Conservation (phyloP, 163 green algal species). For the Chloroidium sp. region DNA sequence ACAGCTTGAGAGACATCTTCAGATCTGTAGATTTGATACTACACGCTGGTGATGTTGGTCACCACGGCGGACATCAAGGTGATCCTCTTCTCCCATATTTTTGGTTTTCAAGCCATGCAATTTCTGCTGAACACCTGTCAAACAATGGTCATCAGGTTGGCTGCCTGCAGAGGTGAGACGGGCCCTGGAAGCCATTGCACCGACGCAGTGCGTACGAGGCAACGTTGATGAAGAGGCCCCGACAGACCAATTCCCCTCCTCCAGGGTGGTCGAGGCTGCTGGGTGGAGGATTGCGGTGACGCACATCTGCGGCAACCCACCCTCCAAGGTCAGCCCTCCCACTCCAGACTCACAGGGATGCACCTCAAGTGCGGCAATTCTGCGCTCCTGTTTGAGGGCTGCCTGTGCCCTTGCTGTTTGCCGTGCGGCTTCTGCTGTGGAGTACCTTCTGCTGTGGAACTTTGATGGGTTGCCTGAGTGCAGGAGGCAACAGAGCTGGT, state of each 20-base stretch:
- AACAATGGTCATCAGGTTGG: background rate
- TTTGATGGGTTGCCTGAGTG: background rate
- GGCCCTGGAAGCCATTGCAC: conserved; percentile 2
- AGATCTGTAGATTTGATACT: conserved; percentile 13
- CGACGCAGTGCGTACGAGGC: conserved; percentile 19
- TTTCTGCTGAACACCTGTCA: background rate
- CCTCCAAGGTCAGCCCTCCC: background rate
- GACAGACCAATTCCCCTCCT: conserved; percentile 3
- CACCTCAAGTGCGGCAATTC: background rate
- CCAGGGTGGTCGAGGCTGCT: conserved; percentile 8
- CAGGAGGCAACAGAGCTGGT: conserved; percentile 5
- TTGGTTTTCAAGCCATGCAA: background rate
- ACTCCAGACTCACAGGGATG: background rate
- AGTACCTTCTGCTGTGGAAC: background rate
- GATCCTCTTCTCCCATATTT: background rate
- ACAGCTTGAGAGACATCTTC: background rate
- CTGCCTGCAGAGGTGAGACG: conserved; percentile 20
- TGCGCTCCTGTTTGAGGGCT: no score
- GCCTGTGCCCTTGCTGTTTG: no score
- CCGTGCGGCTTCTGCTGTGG: no score
- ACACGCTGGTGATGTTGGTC: conserved; percentile 35
- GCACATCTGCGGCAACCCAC: conserved; percentile 18
- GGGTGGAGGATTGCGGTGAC: conserved; percentile 30
- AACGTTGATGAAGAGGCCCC: conserved; percentile 25
- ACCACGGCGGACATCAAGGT: conserved; percentile 25